Base-by-base conservation (phyloP, 495 filamentous ascomycete species). In the Lepraria neglecta region DNA sequence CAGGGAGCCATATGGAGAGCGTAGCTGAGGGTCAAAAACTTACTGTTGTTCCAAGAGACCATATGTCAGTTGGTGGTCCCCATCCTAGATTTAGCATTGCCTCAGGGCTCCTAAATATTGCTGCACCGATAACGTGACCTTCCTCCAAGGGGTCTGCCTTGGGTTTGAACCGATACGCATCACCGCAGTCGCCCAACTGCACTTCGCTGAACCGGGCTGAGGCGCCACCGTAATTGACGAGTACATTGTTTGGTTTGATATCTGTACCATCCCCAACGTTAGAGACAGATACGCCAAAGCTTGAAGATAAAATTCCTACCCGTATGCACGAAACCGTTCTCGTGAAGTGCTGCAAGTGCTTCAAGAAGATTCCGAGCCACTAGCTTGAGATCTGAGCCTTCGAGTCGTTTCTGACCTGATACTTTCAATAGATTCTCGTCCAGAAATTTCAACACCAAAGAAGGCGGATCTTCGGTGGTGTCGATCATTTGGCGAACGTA, bases 401-500 rank as follows among this genome's bases (percentile, higher is more conserved):
- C 50, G 9, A 81, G 69, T 51, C 65, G 67, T 61, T 75, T 70
- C 46, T 61, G 58, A 50, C 62, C 66, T 2, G 69, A 76, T 54
- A 69, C 71, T 44, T 61, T 65, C 9, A 69, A 59, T 0, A 75
- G 58, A 56, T 76, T 63, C 58, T 72, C 71, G 59, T 80, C 78
- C 10, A 78, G 67, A 64, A 76, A 63, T 52, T 68, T 63, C 31
- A 79, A 63, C 28, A 79, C 72, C 46, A 79, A 71, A 9, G 73
- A 70, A 31, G 73, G 71, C 33, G 77, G 75, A 52, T 75, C 70
- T 56, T 58, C 45, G 42, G 6, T 51, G 0, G 5, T 43, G 21
- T 63, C 61, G 21, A 58, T 47, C 33, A 63, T 24, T 15, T 15
- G 61, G 17, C 61, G 54, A 50, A 63, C 2, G 45, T 17, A 47